Percentiles rank a stretch among this genome's conserved stretches.
Evolutionary conservation across 768 basidiomycete genomes (phyloP).

Genomic region (Suillus tomentosus): DNA sequence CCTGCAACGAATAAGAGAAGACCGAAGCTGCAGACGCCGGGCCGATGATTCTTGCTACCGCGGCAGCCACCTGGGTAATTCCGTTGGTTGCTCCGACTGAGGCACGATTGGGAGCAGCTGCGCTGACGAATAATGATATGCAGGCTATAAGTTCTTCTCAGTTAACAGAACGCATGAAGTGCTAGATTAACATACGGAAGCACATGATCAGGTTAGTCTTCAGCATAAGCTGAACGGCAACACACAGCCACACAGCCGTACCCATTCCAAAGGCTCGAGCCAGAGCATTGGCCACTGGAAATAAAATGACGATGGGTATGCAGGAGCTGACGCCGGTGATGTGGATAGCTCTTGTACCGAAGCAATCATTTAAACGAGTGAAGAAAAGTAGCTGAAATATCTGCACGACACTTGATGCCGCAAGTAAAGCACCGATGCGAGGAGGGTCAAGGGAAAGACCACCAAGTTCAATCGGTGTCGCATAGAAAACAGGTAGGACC

Average conservation of each 20-base stretch:
- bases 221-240: conserved; percentile 29
- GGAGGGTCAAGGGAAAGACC: conserved; percentile 29
- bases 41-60: neutral
- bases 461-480: conserved; percentile 32
- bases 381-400: conserved; percentile 64
- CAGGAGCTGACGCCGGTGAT: conserved; percentile 29
- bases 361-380: conserved; percentile 51
- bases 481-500: conserved; percentile 35
- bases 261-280: conserved; percentile 24
- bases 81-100: neutral
- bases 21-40: neutral
- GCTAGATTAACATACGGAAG: conserved; percentile 27
- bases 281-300: conserved; percentile 32
- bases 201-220: conserved; percentile 29
- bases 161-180: neutral
- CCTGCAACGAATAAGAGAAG: neutral
- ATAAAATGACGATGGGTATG: conserved; percentile 31
- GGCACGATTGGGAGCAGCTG: conserved; percentile 8
- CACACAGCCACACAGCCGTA: conserved; percentile 28
- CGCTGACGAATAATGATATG: neutral
- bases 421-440: conserved; percentile 31
- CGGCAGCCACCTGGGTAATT: neutral
- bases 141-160: too few relatives aligned
- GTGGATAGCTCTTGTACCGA: conserved; percentile 48
- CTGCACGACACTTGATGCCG: conserved; percentile 24